These are phyloP conservation scores for Alternaria dauci DNA, from an alignment of 2,329 filamentous ascomycete genomes.

Conservation along the genomic window DNA sequence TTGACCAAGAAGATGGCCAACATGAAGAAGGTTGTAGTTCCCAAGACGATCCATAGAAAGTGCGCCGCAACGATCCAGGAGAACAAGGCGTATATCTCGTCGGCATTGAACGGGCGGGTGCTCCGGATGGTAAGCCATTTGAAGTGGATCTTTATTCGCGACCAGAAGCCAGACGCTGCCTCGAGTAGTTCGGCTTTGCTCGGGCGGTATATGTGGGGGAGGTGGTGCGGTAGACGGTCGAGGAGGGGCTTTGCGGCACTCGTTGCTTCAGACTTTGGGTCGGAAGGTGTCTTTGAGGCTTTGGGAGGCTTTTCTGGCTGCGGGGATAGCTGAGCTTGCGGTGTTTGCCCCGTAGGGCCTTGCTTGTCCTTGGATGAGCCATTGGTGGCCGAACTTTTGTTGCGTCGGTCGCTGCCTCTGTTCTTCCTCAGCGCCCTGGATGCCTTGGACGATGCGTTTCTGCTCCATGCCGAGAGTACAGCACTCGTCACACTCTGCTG, in stretches of 20 bases:
- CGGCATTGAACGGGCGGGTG: conserved; percentile 90
- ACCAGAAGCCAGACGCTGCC: conserved; percentile 92
- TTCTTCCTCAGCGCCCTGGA: conserved; percentile 23
- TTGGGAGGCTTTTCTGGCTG: conserved; percentile 42
- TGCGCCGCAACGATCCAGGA: conserved; percentile 97
- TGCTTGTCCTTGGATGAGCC: conserved; percentile 32
- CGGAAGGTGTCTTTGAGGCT: conserved; percentile 28
- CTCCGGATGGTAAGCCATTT: conserved; percentile 98
- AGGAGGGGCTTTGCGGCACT: conserved; percentile 58
- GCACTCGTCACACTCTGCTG: conserved; percentile 35
- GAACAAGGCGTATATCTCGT: conserved; percentile 94
- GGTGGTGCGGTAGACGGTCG: conserved; percentile 62
- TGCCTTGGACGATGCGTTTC: conserved; percentile 39
- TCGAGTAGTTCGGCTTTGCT: conserved; percentile 92
- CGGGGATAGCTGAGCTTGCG: conserved; percentile 44
- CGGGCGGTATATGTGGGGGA: conserved; percentile 79
- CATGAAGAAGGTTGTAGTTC: conserved; percentile 97
- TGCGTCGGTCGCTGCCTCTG: conserved; percentile 35
- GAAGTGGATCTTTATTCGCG: conserved; percentile 87
- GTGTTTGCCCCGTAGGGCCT: conserved; percentile 24
- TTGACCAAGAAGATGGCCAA: conserved; percentile 90
- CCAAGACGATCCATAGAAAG: conserved; percentile 92
- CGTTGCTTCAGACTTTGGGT: conserved; percentile 31
- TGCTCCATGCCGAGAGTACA: conserved; percentile 42
- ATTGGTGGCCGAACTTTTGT: conserved; percentile 50